phyloP scores from a whole-genome alignment of 495 filamentous ascomycete genomes.

The Penicillium silybi region DNA sequence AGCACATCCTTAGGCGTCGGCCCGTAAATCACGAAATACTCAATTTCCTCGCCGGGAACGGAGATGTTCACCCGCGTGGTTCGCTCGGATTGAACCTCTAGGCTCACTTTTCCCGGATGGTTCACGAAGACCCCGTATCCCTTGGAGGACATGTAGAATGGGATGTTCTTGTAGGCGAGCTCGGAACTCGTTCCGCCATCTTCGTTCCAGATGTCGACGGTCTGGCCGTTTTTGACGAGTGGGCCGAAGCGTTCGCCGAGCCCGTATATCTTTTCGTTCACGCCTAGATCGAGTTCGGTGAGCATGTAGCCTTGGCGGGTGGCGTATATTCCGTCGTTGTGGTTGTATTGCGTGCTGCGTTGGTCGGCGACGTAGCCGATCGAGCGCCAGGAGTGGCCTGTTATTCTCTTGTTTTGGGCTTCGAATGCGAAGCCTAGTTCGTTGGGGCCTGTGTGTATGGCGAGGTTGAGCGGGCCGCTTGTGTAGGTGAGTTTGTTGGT shows the following conservation, averaged over 20 bases:
- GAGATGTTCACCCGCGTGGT: slow-evolving; percentile 61
- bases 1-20: slow-evolving; percentile 64
- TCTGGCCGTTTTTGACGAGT: slow-evolving; percentile 67
- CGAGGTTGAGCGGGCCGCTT: slow-evolving; percentile 53
- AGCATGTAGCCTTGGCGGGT: slow-evolving; percentile 57
- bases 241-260: slow-evolving; percentile 69
- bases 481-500: slow-evolving; percentile 47
- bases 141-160: slow-evolving; percentile 63
- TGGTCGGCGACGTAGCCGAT: slow-evolving; percentile 54
- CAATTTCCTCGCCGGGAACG: slow-evolving; percentile 56
- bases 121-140: slow-evolving; percentile 73
- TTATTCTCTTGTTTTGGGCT: slow-evolving; percentile 46
- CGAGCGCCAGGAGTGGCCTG: slow-evolving; percentile 56
- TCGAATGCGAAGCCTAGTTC: slow-evolving; percentile 56
- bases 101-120: slow-evolving; percentile 53
- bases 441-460: slow-evolving; percentile 48
- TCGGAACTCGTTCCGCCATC: slow-evolving; percentile 70
- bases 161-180: slow-evolving; percentile 70
- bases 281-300: slow-evolving; percentile 56
- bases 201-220: slow-evolving; percentile 64
- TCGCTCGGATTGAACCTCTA: slow-evolving; percentile 66
- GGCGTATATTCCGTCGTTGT: slow-evolving; percentile 52
- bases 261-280: slow-evolving; percentile 66
- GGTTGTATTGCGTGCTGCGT: slow-evolving; percentile 43
- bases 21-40: slow-evolving; percentile 63